Evolutionary conservation across 225 moss, liverwort and hornwort genomes (phyloP).

Genomic region (Marchantia polymorpha): DNA sequence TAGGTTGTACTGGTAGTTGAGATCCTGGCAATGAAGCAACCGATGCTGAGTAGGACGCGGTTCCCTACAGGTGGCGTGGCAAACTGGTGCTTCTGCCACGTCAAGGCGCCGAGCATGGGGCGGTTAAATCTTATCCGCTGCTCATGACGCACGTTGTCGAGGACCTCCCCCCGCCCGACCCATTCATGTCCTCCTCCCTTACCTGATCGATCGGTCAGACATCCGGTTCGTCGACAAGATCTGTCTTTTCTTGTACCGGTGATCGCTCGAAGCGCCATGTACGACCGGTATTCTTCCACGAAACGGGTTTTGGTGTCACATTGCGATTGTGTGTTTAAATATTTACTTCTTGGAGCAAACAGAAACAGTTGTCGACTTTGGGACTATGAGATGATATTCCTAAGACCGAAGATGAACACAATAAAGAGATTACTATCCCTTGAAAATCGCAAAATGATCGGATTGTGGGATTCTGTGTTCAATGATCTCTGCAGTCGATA

Average conservation of each 20-base stretch:
- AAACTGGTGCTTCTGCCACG: not conserved
- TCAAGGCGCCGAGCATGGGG: slow-evolving; percentile 2
- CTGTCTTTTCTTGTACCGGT: not conserved
- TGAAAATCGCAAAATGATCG: not conserved
- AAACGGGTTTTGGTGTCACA: too few species aligned
- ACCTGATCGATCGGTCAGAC: not conserved
- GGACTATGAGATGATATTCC: not conserved
- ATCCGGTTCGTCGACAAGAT: not conserved
- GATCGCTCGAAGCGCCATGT: not conserved
- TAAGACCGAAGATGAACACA: not conserved
- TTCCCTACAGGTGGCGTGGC: not conserved
- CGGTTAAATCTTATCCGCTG: slow-evolving; percentile 11
- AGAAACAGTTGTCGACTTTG: not conserved
- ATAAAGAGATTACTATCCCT: not conserved
- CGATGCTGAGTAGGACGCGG: slow-evolving; percentile 4
- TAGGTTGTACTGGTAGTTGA: not conserved
- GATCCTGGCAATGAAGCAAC: not conserved
- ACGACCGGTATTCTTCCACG: not conserved
- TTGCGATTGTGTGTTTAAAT: too few species aligned
- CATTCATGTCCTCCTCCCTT: not conserved
- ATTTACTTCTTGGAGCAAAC: too few species aligned
- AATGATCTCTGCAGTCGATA: too few species aligned
- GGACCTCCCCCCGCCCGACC: not conserved
- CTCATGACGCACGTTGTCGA: not conserved
- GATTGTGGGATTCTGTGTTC: not conserved